Evolutionary conservation across 2,329 filamentous ascomycete genomes (phyloP), one percentile per base, ranked within the genome.

Genomic region (Dothidotthia symphoricarpi): DNA sequence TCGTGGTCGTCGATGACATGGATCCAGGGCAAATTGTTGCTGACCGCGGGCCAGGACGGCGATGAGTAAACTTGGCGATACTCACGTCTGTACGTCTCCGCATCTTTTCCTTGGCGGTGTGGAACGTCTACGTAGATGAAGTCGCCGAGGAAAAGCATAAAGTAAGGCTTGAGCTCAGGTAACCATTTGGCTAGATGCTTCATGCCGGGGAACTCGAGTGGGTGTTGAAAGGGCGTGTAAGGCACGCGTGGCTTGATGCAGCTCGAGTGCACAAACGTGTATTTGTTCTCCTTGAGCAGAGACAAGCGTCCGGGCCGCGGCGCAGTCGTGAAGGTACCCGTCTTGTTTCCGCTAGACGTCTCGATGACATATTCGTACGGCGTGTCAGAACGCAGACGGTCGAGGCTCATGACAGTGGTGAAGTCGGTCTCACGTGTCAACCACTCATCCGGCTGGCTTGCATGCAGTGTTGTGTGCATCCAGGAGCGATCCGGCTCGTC

Each of bases 1-100:
- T 98, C 93, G 58, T 98, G 93, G 63, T 98, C 93, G 60, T 98
- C 93, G 6, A 96, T 78, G 2, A 95, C 90, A 59, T 98, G 93
- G 29, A 97, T 88, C 93, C 93, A 98, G 55, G 90, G 94, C n/a
- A 97, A 73, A 38, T 88, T 83, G 51, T 85, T 76, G 1, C 81
- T 81, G 9, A 86, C 82, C 0, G 81, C 72, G 1, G 79, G 74
- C 93, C 93, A 98, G 49, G 95, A 91, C 0, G 91, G 91, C 2
- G 90, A 95, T 0, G 88, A 85, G 60, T 98, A 98, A n/a, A 96
- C 83, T 55, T 94, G 88, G 14, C 91, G 83, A 61, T 98, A 98
- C 61, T 96, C 89, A 60, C 88, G 81, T 33, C 90, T 81, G 64
- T 96, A 98, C 56, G 89, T 82, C 36, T 87, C 82, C 1, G 76